Conservation (phyloP, 495 filamentous ascomycete genomes). For the Baudoinia panamericana region DNA sequence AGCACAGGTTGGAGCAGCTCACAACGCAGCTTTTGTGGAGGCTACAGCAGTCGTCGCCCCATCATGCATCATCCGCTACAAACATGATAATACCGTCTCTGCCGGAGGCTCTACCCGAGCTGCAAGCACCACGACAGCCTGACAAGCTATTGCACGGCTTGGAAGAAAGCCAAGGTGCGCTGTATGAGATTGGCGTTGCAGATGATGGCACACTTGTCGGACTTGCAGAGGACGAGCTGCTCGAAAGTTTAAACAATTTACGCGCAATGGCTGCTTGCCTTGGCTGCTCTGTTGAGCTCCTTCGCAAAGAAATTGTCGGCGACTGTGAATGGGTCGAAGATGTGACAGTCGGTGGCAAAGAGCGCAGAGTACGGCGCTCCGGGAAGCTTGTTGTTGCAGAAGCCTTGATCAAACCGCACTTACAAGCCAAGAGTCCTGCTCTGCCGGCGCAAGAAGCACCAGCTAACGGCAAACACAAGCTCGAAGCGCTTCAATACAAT, state of each 20-base stretch:
- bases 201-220: conserved; percentile 90
- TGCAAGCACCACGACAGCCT: conserved; percentile 44
- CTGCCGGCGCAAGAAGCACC: not conserved
- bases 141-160: conserved; percentile 62
- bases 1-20: conserved; percentile 74
- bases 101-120: conserved; percentile 45
- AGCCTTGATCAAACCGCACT: conserved; percentile 56
- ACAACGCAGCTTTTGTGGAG: conserved; percentile 94
- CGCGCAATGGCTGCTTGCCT: conserved; percentile 82
- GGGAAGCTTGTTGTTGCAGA: conserved; percentile 79
- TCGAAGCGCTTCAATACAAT: not conserved
- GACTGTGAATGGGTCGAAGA: conserved; percentile 64
- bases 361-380: conserved; percentile 24
- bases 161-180: conserved; percentile 80
- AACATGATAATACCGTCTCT: conserved; percentile 60
- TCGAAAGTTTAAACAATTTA: conserved; percentile 74
- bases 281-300: conserved; percentile 74
- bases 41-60: conserved; percentile 83
- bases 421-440: conserved; percentile 22
- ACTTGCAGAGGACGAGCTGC: conserved; percentile 77
- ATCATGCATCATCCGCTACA: conserved; percentile 62
- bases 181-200: conserved; percentile 93
- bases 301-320: conserved; percentile 74
- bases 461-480: not conserved
- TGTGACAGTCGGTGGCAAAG: conserved; percentile 9